A percentile compares a stretch with the other conserved stretches of the same genome.
phyloP scores from a whole-genome alignment of 371 early-diverging fungal species.

The Rhizomucor pusillus region DNA sequence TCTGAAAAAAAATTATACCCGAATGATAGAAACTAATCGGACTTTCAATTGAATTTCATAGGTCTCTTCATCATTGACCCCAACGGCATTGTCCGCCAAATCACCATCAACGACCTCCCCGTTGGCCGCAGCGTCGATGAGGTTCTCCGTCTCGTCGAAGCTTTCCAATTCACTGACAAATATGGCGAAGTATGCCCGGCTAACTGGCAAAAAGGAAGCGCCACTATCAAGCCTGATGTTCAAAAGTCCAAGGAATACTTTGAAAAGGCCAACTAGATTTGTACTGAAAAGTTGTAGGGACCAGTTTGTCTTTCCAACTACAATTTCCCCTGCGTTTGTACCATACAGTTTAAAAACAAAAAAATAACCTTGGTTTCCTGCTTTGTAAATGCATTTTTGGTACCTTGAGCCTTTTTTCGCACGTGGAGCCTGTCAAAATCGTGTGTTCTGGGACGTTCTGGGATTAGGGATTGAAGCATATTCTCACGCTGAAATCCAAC shows the following conservation, averaged over 20 bases:
- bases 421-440: no score
- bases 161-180: slow-evolving; percentile 73
- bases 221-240: slow-evolving; percentile 66
- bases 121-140: slow-evolving; percentile 80
- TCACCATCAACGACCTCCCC: slow-evolving; percentile 64
- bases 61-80: slow-evolving; percentile 79
- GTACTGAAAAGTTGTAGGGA: no score
- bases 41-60: not conserved
- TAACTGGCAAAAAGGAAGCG: slow-evolving; percentile 80
- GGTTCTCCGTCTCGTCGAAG: slow-evolving; percentile 75
- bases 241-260: slow-evolving; percentile 77
- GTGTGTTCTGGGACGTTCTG: no score
- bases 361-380: no score
- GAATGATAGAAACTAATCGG: not conserved
- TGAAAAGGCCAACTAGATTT: slow-evolving; percentile 13
- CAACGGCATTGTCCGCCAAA: slow-evolving; percentile 54
- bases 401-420: no score
- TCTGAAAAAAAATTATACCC: not conserved
- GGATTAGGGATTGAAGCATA: no score
- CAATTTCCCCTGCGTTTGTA: no score
- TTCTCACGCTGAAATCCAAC: no score
- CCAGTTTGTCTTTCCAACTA: no score
- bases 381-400: no score
- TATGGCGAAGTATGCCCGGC: slow-evolving; percentile 80
- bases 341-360: no score